Conservation (phyloP, 257 asterid genomes). For the Datura wrightii region DNA sequence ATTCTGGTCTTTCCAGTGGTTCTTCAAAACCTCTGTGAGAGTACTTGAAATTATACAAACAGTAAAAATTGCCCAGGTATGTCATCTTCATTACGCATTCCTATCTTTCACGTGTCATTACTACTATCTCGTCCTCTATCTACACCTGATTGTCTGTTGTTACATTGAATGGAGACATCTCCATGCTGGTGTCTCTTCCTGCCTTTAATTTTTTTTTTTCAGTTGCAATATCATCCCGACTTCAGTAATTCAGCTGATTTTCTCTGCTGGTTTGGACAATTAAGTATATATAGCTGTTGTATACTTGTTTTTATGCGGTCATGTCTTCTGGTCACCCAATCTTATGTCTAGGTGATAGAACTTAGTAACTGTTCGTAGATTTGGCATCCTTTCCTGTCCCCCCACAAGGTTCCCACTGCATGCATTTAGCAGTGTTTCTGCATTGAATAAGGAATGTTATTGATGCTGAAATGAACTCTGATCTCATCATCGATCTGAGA, state of each 20-base stretch:
- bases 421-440: background rate
- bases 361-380: background rate
- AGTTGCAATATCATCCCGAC: background rate
- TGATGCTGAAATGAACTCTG: constrained; percentile 16
- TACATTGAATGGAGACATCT: background rate
- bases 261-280: constrained; percentile 11
- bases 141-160: constrained; percentile 23
- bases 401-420: background rate
- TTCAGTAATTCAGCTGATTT: constrained; percentile 16
- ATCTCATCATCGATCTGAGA: background rate
- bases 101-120: constrained; percentile 1
- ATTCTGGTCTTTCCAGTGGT: constrained; percentile 58
- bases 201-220: background rate
- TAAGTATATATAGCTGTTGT: background rate
- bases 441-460: background rate
- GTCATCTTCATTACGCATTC: constrained; percentile 21
- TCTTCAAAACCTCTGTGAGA: constrained; percentile 60
- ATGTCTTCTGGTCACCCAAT: constrained; percentile 19
- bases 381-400: background rate
- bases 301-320: background rate
- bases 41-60: constrained; percentile 68
- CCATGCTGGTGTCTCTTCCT: constrained; percentile 3
- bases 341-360: background rate
- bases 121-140: background rate
- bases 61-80: constrained; percentile 88